These are phyloP conservation scores for Phytophthora citrophthora DNA, from an alignment of 352 stramenopile genomes.

Conservation along the genomic window DNA sequence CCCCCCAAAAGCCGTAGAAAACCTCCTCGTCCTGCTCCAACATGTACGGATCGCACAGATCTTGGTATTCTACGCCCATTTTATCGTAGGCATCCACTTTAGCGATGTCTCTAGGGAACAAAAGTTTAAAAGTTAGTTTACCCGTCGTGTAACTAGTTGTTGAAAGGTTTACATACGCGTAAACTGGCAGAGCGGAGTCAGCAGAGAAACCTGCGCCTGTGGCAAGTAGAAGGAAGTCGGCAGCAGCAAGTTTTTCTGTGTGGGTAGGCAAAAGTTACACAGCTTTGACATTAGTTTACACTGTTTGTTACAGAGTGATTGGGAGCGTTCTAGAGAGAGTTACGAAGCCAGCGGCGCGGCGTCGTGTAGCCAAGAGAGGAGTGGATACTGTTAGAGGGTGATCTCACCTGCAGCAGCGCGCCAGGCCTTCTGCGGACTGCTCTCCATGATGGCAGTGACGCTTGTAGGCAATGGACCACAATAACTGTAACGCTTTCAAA, in stretches of 20 bases:
- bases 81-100: constrained; percentile 80
- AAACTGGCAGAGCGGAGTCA: constrained; percentile 89
- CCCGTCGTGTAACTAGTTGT: constrained; percentile 5
- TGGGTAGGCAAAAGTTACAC: constrained; percentile 4
- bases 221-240: constrained; percentile 88
- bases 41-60: constrained; percentile 90
- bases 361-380: not conserved
- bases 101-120: constrained; percentile 74
- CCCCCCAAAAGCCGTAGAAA: constrained; percentile 94
- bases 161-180: constrained; percentile 60
- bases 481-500: constrained; percentile 2
- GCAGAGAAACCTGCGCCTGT: constrained; percentile 92
- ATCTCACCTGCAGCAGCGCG: constrained; percentile 42
- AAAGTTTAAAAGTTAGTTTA: constrained; percentile 10
- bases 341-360: not conserved
- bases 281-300: constrained; percentile 7
- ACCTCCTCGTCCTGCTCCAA: constrained; percentile 76
- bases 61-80: constrained; percentile 87
- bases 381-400: not conserved
- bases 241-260: constrained; percentile 67
- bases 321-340: not conserved
- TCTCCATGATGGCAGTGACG: constrained; percentile 1
- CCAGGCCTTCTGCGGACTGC: constrained; percentile 21
- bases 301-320: not conserved
- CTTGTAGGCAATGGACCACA: constrained; percentile 13